Conservation (phyloP, 31 red algal genomes). For the Odonthalia washingtoniensis region DNA sequence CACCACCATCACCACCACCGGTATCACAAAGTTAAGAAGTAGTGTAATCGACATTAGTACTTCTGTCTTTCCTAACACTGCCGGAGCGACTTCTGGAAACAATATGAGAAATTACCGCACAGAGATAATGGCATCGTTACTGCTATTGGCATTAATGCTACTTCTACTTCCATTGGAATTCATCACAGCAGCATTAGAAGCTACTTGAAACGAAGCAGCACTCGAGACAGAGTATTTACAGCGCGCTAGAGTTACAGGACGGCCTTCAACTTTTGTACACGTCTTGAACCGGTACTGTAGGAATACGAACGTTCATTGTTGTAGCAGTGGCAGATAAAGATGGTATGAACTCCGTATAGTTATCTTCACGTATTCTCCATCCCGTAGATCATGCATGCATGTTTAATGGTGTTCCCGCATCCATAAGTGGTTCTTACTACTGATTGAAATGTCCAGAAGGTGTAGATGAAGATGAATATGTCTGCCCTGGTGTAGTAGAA, state of each 20-base stretch:
- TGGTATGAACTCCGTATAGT: background rate
- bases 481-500: no score
- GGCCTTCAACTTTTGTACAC: no score
- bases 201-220: conserved; percentile 62
- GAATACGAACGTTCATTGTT: conserved; percentile 34
- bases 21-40: no score
- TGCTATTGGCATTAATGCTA: no score
- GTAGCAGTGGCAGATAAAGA: conserved; percentile 29
- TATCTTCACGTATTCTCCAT: conserved; percentile 43
- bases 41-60: no score
- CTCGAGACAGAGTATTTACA: conserved; percentile 38
- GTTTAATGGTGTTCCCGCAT: conserved; percentile 35
- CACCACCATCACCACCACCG: no score
- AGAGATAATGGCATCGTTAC: no score
- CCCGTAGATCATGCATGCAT: conserved; percentile 20
- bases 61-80: no score
- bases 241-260: conserved; percentile 58
- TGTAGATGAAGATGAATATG: background rate
- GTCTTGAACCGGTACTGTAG: conserved; percentile 54
- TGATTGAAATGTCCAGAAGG: background rate
- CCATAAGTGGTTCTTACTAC: background rate
- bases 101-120: no score
- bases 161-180: no score
- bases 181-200: conserved; percentile 25
- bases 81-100: no score